A percentile compares a stretch with the other conserved stretches of the same genome.
These are phyloP conservation scores for Neopestalotiopsis sp. DNA, from an alignment of 2,329 filamentous ascomycete genomes.

Conservation along the genomic window DNA sequence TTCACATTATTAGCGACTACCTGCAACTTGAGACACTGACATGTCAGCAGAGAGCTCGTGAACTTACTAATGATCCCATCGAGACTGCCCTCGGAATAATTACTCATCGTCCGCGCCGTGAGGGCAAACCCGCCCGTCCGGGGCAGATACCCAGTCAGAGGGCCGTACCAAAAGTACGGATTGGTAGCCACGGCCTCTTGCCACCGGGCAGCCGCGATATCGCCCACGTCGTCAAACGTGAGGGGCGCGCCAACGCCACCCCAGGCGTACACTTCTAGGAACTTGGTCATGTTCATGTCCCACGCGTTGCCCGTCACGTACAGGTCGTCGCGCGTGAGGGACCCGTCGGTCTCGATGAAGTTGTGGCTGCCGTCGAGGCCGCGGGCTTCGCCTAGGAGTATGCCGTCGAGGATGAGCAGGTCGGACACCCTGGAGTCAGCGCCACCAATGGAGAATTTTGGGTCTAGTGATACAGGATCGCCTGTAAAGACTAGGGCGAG, in stretches of 20 bases:
- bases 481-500: slow-evolving; percentile 53
- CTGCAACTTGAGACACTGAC: neutral
- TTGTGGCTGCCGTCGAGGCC: slow-evolving; percentile 58
- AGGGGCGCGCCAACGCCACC: slow-evolving; percentile 37
- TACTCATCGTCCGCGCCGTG: slow-evolving; percentile 45
- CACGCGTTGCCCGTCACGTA: slow-evolving; percentile 55
- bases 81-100: slow-evolving; percentile 39
- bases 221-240: slow-evolving; percentile 46
- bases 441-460: slow-evolving; percentile 57
- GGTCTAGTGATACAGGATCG: slow-evolving; percentile 52
- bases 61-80: neutral
- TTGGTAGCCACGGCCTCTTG: slow-evolving; percentile 52
- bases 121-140: slow-evolving; percentile 57
- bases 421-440: slow-evolving; percentile 37
- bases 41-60: neutral
- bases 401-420: slow-evolving; percentile 43
- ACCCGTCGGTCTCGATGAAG: slow-evolving; percentile 58
- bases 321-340: slow-evolving; percentile 55
- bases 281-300: slow-evolving; percentile 55
- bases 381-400: slow-evolving; percentile 46
- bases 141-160: slow-evolving; percentile 51
- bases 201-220: slow-evolving; percentile 48
- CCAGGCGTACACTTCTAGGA: slow-evolving; percentile 51
- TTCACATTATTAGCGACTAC: neutral
- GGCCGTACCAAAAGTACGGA: slow-evolving; percentile 58